Evolutionary conservation across 495 filamentous ascomycete genomes (phyloP).

Genomic region (Lasiosphaeriaceae sp.): DNA sequence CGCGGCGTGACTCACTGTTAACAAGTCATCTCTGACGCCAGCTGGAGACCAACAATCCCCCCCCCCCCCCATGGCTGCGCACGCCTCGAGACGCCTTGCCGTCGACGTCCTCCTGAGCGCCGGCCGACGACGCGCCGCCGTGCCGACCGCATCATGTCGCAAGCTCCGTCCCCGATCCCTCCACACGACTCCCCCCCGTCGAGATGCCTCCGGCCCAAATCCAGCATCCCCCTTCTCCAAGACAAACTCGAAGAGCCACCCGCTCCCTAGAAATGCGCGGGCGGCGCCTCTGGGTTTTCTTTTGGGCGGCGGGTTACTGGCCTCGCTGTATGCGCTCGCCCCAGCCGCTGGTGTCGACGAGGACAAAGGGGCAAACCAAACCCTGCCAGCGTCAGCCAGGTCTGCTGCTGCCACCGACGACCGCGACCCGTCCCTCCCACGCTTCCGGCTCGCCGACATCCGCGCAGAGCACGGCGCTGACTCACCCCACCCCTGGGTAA

Average conservation of each 20-base stretch:
- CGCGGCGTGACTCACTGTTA: no score
- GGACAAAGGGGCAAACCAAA: neutral
- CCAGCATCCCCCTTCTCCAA: neutral
- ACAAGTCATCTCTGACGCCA: no score
- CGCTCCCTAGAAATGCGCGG: slow-evolving; percentile 9
- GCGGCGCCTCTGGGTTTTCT: slow-evolving; percentile 18
- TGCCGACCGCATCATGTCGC: neutral
- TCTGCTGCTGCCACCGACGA: slow-evolving; percentile 14
- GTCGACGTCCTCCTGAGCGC: slow-evolving; percentile 2
- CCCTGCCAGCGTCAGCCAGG: neutral
- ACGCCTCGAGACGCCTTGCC: neutral
- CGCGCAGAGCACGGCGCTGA: slow-evolving; percentile 42
- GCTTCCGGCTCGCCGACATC: slow-evolving; percentile 46
- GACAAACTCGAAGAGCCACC: neutral
- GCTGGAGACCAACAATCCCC: neutral
- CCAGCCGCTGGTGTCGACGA: slow-evolving; percentile 12
- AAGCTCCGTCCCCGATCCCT: slow-evolving; percentile 4
- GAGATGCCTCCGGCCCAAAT: neutral
- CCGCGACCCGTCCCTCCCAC: slow-evolving; percentile 36
- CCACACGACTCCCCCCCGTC: slow-evolving; percentile 1
- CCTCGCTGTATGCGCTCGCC: slow-evolving; percentile 16
- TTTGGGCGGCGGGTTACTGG: slow-evolving; percentile 22
- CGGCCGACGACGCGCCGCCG: neutral
- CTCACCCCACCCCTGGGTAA: slow-evolving; percentile 49
- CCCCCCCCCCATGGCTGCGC: slow-evolving; percentile 15